These are phyloP conservation scores for Cadophora malorum DNA, from an alignment of 2,329 filamentous ascomycete genomes.

Conservation along the genomic window DNA sequence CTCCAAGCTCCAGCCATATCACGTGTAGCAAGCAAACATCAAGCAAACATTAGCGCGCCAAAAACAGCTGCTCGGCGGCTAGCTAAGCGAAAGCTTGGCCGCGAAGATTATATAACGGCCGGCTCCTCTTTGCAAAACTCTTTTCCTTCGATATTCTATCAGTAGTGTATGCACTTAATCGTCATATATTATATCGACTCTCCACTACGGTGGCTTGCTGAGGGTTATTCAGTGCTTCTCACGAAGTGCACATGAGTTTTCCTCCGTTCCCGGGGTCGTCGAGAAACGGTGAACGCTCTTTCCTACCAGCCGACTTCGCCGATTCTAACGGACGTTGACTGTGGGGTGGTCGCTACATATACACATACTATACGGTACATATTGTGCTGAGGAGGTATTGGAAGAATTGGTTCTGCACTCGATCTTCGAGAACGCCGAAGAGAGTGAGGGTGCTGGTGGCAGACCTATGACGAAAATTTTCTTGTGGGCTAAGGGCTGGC, in stretches of 20 bases:
- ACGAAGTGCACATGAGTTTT: slow-evolving; percentile 43
- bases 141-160: slow-evolving; percentile 43
- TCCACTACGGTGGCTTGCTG: slow-evolving; percentile 51
- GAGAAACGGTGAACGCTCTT: slow-evolving; percentile 50
- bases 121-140: slow-evolving; percentile 22
- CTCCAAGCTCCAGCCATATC: not conserved
- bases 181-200: slow-evolving; percentile 47
- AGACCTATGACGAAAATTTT: slow-evolving; percentile 6
- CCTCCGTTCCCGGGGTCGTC: slow-evolving; percentile 52
- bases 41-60: not conserved
- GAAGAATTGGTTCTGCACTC: slow-evolving; percentile 11
- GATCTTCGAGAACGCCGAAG: not conserved
- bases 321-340: slow-evolving; percentile 48
- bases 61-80: not conserved
- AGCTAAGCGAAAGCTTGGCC: not conserved
- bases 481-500: not conserved
- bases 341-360: slow-evolving; percentile 52
- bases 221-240: slow-evolving; percentile 45
- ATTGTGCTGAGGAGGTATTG: not conserved
- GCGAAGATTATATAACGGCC: not conserved
- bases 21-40: not conserved
- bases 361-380: not conserved
- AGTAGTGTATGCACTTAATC: slow-evolving; percentile 49
- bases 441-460: not conserved
- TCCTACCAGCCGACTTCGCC: slow-evolving; percentile 50